Evolutionary conservation across 257 asterid species (phyloP), one percentile per base, ranked within the genome.

Genomic region (Solanum neorickii): DNA sequence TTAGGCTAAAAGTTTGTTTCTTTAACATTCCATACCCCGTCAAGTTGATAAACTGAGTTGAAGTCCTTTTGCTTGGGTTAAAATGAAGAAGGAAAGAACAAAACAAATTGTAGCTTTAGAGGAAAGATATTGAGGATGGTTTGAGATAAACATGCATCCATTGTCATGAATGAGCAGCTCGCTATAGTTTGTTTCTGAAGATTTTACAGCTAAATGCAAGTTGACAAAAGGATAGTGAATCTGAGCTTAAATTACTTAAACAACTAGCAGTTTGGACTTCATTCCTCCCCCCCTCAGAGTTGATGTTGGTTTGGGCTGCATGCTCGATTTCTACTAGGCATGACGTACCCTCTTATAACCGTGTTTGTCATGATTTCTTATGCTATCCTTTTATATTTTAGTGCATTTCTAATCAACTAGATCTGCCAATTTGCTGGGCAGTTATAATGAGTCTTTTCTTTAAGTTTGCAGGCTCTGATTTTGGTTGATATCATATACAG

Each of bases 401-500:
- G 15, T n/a, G 8, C 62, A 44, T 77, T n/a, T 44, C 59, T 8
- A 8, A 25, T 15, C 16, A 44, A 77, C 39, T 77, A 4, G 83
- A 77, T 44, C 8, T 77, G 8, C n/a, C 62, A 4, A 44, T 42
- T 72, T 76, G 14, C 21, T 15, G 31, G 8, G 47, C 78, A 35
- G 23, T 25, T 46, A 68, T 72, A 49, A n/a, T 27, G 84, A 70
- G 69, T 44, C 70, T 73, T 37, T 83, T 16, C 73, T 56, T 82
- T 82, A 82, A 56, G 84, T 86, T 62, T 33, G 69, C 90, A 88
- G 91, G 80, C 72, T 47, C 23, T 73, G 75, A 87, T 82, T 82
- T 86, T 80, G 29, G 27, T 29, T 88, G 42, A 62, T 75, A 89
- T 69, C 75, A 82, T 82, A 87, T 29, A 41, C 33, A 87, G 86